Evolutionary conservation across 345 rosid genomes (phyloP).

Genomic region (Linum lewisii): DNA sequence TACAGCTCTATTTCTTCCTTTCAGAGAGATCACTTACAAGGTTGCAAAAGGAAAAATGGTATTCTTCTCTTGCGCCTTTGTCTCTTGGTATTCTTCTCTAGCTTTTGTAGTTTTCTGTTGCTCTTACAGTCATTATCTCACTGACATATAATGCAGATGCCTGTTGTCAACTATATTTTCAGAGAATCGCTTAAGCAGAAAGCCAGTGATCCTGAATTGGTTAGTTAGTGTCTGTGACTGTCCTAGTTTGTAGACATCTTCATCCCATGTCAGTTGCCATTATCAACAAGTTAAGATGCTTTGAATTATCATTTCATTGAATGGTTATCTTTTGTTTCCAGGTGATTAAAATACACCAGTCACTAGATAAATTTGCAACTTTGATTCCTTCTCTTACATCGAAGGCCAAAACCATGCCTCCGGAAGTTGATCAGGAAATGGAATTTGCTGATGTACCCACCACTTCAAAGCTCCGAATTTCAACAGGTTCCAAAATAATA

Average conservation of each 20-base stretch:
- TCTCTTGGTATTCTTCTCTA: neutral
- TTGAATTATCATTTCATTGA: neutral
- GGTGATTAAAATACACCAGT: conserved; percentile 62
- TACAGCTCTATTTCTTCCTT: conserved; percentile 79
- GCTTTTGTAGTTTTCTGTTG: neutral
- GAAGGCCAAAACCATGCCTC: conserved; percentile 24
- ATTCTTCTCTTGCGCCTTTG: neutral
- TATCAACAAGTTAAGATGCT: conserved; percentile 2
- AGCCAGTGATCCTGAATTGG: conserved; percentile 68
- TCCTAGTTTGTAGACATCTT: neutral
- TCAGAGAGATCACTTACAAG: conserved; percentile 39
- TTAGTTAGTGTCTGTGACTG: conserved; percentile 23
- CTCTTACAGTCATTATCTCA: conserved; percentile 6
- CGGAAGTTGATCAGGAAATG: conserved; percentile 36
- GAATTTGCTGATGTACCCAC: conserved; percentile 40
- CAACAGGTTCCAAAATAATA: conserved; percentile 38
- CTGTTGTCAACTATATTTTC: conserved; percentile 61
- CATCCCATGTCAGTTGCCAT: neutral
- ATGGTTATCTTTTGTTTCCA: conserved; percentile 20
- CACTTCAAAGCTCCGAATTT: conserved; percentile 49
- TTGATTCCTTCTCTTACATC: conserved; percentile 54
- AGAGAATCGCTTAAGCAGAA: conserved; percentile 76
- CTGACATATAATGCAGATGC: conserved; percentile 33
- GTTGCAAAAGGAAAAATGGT: conserved; percentile 72
- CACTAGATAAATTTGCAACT: conserved; percentile 41